Percentiles rank a stretch among this genome's conserved stretches.
Conservation (phyloP, 371 early-diverging fungal genomes). For the Smittium culicis region DNA sequence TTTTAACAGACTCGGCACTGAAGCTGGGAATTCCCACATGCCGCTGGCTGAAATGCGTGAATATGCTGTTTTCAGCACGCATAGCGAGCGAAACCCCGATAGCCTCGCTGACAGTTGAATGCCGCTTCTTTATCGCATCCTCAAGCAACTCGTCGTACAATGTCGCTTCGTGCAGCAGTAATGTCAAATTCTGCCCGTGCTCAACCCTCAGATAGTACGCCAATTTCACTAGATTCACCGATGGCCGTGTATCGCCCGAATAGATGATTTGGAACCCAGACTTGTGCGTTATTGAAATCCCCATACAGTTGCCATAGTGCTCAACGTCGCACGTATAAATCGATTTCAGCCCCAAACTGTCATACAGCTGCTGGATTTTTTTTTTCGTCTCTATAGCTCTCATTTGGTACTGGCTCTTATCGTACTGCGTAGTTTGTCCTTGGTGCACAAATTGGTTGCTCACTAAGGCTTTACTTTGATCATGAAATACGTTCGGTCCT, state of each 20-base stretch:
- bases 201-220: conserved; percentile 34
- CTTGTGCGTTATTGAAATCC: conserved; percentile 47
- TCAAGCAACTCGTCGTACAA: conserved; percentile 65
- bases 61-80: conserved; percentile 62
- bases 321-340: conserved; percentile 54
- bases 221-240: conserved; percentile 49
- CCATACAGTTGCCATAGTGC: conserved; percentile 71
- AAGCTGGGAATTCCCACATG: conserved; percentile 37
- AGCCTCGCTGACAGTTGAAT: conserved; percentile 85
- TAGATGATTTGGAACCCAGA: conserved; percentile 52
- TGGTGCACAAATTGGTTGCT: no score
- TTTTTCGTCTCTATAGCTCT: background rate
- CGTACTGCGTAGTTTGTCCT: no score
- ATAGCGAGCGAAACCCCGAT: conserved; percentile 63
- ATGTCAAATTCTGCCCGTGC: conserved; percentile 41
- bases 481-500: no score
- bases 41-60: conserved; percentile 98
- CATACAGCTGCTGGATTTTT: conserved; percentile 24
- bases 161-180: conserved; percentile 96
- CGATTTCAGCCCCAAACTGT: conserved; percentile 34
- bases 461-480: no score
- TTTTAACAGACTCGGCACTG: conserved; percentile 7
- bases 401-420: no score
- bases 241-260: conserved; percentile 96
- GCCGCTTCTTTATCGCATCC: conserved; percentile 75